Base-by-base conservation (phyloP, 2,329 filamentous ascomycete genomes). In the Plectosphaerella cucumerina region DNA sequence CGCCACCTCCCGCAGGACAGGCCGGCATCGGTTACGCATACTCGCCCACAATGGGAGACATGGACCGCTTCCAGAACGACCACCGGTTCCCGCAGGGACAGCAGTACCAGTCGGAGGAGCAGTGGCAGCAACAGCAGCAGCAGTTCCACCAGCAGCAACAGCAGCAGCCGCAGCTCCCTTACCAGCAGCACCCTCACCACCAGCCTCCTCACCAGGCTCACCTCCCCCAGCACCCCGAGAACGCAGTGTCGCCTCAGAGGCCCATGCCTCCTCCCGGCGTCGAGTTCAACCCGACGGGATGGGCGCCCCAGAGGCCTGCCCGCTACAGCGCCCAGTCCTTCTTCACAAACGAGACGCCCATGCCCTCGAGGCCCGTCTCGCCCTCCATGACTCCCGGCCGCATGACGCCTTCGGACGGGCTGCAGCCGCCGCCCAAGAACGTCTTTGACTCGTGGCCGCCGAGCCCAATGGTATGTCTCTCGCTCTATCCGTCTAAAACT, bases 361-460 rank as follows among this genome's bases (percentile, higher is more conserved):
- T 53, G 46, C 45, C 35, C 50, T 52, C 57, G 59, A 59, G 62
- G 4, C 61, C 64, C 1, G 62, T 60, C 26, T 59, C 63, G 14
- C 63, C 61, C n/a, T 64, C 64, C 20, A 51, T 65, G 3, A 60
- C 58, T 17, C 62, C 63, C 49, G 60, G 62, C 44, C 55, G 58
- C n/a, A 59, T 53, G 21, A 65, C 61, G 35, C 59, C 58, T 18
- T 56, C 56, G 47, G 58, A 61, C 6, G 52, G 50, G 8, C 50
- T 56, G 20, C 39, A 42, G 39, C 53, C 54, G 21, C 52, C 52
- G 10, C 55, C 55, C 10, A 60, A 59, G 51, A 50, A 53, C 17
- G 49, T 54, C 20, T 56, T 53, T 51, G 58, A 56, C 45, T 60
- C 62, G 20, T 58, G 62, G 61, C 56, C 45, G 5, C 15, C 45